A percentile compares a stretch with the other conserved stretches of the same genome.
Conservation (phyloP, 2,329 filamentous ascomycete genomes). For the Aureobasidium sp. region DNA sequence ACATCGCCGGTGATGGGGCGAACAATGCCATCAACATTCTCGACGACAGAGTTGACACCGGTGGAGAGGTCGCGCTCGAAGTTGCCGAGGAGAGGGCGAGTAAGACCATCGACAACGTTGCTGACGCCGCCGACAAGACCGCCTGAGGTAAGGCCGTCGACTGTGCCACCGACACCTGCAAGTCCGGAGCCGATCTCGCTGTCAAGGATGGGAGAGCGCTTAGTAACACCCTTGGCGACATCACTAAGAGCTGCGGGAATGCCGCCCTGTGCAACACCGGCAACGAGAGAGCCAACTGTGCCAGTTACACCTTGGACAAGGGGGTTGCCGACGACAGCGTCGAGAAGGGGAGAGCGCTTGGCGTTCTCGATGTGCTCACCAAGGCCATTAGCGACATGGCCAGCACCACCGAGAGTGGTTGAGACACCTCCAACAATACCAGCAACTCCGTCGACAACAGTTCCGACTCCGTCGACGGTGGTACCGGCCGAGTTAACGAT, state of each 20-base stretch:
- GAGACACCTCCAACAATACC: neutral
- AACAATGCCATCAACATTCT: neutral
- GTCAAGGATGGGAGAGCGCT: neutral
- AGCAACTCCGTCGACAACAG: neutral
- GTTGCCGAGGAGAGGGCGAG: neutral
- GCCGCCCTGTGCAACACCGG: neutral
- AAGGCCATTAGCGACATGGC: neutral
- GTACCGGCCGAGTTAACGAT: neutral
- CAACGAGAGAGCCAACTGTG: neutral
- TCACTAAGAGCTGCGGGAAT: neutral
- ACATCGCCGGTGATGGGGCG: neutral
- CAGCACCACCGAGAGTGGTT: neutral
- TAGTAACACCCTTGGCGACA: neutral
- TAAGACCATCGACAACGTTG: neutral
- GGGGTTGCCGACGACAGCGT: neutral
- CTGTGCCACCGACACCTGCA: neutral
- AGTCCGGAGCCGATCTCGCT: neutral
- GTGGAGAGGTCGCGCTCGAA: neutral
- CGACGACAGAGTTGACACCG: neutral
- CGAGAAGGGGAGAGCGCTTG: constrained; percentile 1
- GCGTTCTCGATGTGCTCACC: neutral
- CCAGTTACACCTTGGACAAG: neutral
- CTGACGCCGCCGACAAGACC: neutral
- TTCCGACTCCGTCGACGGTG: neutral
- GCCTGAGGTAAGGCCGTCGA: neutral